Evolutionary conservation across 1,284 basidiomycete genomes (phyloP).

Genomic region (Marasmius tenuissimus): DNA sequence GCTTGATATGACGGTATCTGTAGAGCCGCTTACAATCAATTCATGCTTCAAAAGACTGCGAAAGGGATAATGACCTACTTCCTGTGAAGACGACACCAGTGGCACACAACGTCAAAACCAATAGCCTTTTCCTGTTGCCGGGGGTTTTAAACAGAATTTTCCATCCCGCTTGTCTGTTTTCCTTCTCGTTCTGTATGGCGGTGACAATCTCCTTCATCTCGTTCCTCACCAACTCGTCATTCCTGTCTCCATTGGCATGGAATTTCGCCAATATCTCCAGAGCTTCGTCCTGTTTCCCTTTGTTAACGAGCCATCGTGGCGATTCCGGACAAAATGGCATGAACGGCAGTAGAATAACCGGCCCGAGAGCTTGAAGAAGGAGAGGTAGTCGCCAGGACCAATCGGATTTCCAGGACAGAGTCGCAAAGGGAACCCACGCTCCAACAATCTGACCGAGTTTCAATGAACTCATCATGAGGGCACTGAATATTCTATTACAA

Average conservation of each 20-base stretch:
- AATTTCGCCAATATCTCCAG: constrained; percentile 67
- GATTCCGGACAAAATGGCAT: constrained; percentile 69
- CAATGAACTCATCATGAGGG: background rate
- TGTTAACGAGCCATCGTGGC: constrained; percentile 68
- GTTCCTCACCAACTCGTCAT: constrained; percentile 71
- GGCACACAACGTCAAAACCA: background rate
- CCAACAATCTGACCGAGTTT: background rate
- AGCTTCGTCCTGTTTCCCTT: constrained; percentile 65
- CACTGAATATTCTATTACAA: background rate
- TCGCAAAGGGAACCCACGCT: constrained; percentile 76
- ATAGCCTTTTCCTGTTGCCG: constrained; percentile 51
- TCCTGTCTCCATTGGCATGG: constrained; percentile 68
- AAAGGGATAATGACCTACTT: background rate
- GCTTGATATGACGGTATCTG: background rate
- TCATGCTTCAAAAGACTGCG: background rate
- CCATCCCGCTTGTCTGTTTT: constrained; percentile 57
- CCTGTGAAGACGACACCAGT: background rate
- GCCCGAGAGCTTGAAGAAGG: constrained; percentile 61
- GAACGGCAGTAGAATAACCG: constrained; percentile 59
- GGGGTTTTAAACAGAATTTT: constrained; percentile 53
- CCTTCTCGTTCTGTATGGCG: constrained; percentile 60
- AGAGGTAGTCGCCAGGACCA: constrained; percentile 81
- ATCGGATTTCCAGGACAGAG: constrained; percentile 58
- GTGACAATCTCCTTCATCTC: constrained; percentile 78
- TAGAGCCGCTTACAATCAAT: background rate